Base-by-base conservation (phyloP, 139 green algal species). In the Tetradesmus obliquus region DNA sequence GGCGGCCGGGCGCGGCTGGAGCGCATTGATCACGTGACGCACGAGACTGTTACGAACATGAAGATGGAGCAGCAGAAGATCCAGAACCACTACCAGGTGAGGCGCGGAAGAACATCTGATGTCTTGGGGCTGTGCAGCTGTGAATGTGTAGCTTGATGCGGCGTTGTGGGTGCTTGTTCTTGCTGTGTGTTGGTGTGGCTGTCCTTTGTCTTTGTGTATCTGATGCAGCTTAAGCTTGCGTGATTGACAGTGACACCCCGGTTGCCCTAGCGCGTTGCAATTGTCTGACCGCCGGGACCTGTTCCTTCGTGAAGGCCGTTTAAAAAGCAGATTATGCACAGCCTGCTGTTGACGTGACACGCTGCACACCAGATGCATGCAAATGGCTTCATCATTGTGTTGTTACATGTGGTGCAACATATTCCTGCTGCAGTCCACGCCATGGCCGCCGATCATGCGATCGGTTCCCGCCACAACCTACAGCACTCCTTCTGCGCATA, bases 1-100 rank as follows among this genome's bases (percentile, higher is more conserved):
- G 93, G 94, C 45, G 95, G 95, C 7, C 90, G 95, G 5, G 87
- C 97, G 2, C 57, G 96, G 0, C 83, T 96, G 5, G 95, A 97
- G 89, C 91, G 93, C 22, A 93, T 90, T 57, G 60, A 84, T 1
- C 90, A 94, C 3, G 93, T 95, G n/a, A 91, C 88, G 15, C 76
- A 86, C 19, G 88, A 91, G 76, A 87, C 45, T n/a, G 20, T 91
- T 15, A 54, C 6, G 1, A 55, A 13, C 0, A 5, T 91, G 9
- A 86, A 91, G 79, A 5, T 15, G 55, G 76, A 86, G 76, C 76
- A 86, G n/a, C 22, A 69, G 88, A 51, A 72, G 32, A 15, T 86
- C 0, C 76, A 86, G 76, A 54, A 86, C 24, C 86, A 90, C 71
- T 90, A 90, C 55, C 20, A 20, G 88, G 76, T 86, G 76, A 32